Evolutionary conservation across 371 early-diverging fungal species (phyloP).

Genomic region (Lichtheimia ornata): DNA sequence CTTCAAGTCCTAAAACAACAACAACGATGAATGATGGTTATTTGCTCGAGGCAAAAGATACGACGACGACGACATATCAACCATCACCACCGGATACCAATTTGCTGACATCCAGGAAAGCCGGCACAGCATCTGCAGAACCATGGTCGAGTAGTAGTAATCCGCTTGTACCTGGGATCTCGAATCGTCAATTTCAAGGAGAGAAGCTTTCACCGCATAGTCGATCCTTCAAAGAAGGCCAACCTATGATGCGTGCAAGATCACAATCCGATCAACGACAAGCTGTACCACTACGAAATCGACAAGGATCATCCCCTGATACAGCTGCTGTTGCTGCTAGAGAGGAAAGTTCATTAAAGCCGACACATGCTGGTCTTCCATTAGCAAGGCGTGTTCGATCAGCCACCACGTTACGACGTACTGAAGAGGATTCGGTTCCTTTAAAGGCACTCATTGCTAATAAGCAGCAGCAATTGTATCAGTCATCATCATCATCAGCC

Average conservation of each 20-base stretch:
- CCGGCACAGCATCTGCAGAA: conserved; percentile 5
- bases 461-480: conserved; percentile 32
- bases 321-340: background rate
- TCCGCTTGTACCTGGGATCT: conserved; percentile 12
- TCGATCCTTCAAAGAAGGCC: conserved; percentile 4
- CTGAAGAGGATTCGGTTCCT: conserved; percentile 32
- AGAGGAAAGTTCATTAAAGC: conserved; percentile 6
- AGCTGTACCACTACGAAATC: conserved; percentile 3
- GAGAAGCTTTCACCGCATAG: conserved; percentile 28
- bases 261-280: conserved; percentile 44
- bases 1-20: conserved; percentile 4
- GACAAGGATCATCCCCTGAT: conserved; percentile 6
- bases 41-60: too few relatives aligned
- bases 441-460: conserved; percentile 36
- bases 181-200: background rate
- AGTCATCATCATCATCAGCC: conserved; percentile 1
- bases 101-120: too few relatives aligned
- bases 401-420: conserved; percentile 35
- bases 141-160: conserved; percentile 6
- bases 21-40: background rate
- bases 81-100: too few relatives aligned
- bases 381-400: conserved; percentile 44
- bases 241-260: conserved; percentile 36
- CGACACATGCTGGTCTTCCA: conserved; percentile 11
- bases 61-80: too few relatives aligned